These are phyloP conservation scores for Limonium bicolor DNA, from an alignment of 148 eudicot species.

Conservation along the genomic window DNA sequence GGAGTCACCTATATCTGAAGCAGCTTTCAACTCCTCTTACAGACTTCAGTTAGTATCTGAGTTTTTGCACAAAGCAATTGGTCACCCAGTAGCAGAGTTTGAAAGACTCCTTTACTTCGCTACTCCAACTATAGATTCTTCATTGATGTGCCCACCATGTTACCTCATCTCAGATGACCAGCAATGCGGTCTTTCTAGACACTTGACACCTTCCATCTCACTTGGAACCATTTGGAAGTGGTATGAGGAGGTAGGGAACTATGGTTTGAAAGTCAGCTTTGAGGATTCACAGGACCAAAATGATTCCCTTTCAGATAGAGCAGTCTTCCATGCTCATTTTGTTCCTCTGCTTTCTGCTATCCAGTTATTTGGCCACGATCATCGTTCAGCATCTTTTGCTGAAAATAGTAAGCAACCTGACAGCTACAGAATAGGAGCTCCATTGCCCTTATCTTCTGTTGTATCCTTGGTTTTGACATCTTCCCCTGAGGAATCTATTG, in stretches of 20 bases:
- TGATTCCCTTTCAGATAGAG: constrained; percentile 15
- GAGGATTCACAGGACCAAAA: constrained; percentile 15
- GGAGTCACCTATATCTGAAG: constrained; percentile 8
- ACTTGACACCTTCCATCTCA: constrained; percentile 20
- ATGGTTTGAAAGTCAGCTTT: constrained; percentile 32
- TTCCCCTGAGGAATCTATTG: background rate
- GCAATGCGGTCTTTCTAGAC: constrained; percentile 5
- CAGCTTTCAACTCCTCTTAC: constrained; percentile 9
- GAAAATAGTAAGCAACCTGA: background rate
- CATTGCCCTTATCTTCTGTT: background rate
- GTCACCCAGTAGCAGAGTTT: constrained; percentile 32
- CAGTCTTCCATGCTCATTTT: constrained; percentile 32
- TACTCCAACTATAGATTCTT: constrained; percentile 19
- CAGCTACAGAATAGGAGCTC: constrained; percentile 1
- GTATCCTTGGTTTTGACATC: background rate
- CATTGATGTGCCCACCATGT: constrained; percentile 6
- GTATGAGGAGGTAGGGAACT: constrained; percentile 47
- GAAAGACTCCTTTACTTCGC: constrained; percentile 30
- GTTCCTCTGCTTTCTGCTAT: constrained; percentile 48
- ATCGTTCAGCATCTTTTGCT: constrained; percentile 2
- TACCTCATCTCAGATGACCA: constrained; percentile 7
- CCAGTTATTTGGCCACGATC: constrained; percentile 27
- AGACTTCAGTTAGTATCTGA: constrained; percentile 31
- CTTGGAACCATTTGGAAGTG: constrained; percentile 34
- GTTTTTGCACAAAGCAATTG: constrained; percentile 20